Percentiles rank a stretch among this genome's conserved stretches.
These are phyloP conservation scores for Aspergillus arachidicola DNA, from an alignment of 2,329 filamentous ascomycete species.

Conservation along the genomic window DNA sequence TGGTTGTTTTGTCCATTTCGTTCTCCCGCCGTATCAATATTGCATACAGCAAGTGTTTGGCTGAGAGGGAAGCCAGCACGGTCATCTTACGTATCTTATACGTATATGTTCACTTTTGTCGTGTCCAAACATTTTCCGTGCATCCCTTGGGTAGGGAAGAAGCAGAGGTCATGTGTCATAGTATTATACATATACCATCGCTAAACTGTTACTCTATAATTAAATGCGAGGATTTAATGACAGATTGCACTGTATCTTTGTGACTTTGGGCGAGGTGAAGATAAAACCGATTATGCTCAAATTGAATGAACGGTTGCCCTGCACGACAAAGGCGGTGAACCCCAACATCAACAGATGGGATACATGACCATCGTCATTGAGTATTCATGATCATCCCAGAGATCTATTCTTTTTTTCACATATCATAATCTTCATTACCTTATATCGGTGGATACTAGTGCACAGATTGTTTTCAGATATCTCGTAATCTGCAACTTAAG, in stretches of 20 bases:
- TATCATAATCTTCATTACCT: neutral
- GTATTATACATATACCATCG: neutral
- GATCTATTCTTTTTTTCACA: neutral
- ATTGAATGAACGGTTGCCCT: neutral
- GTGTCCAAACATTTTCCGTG: neutral
- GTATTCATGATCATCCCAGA: neutral
- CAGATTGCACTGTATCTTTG: neutral
- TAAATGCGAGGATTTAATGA: neutral
- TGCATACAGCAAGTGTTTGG: neutral
- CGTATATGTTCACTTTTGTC: neutral
- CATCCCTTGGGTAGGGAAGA: neutral
- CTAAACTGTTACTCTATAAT: neutral
- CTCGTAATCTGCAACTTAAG: neutral
- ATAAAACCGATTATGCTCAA: neutral
- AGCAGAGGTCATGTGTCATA: conserved; percentile 1
- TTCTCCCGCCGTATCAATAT: neutral
- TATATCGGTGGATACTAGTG: neutral
- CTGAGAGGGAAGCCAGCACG: neutral
- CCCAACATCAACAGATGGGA: neutral
- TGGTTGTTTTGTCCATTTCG: neutral
- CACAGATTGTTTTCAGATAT: neutral
- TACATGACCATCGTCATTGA: neutral
- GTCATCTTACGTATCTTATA: neutral
- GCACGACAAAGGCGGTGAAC: conserved; percentile 4
- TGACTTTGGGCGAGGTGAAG: neutral